These are phyloP conservation scores for Lasiosphaeria miniovina DNA, from an alignment of 495 filamentous ascomycete species.

Conservation along the genomic window DNA sequence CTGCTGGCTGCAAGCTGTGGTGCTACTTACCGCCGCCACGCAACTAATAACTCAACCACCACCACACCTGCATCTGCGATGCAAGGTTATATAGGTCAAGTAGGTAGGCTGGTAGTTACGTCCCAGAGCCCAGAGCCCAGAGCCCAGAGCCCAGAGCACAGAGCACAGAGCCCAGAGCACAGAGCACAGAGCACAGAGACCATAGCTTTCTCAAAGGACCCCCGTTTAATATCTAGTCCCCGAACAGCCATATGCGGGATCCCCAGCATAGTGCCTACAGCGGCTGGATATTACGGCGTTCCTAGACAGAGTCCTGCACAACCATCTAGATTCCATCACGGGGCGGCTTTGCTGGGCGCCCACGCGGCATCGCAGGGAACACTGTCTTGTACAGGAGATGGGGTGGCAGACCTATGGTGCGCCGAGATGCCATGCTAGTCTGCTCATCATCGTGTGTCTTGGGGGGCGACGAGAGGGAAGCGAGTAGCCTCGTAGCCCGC, in stretches of 20 bases:
- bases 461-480: not conserved
- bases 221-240: slow-evolving; percentile 11
- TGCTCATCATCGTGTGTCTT: too few relatives aligned
- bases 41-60: not conserved
- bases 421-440: too few relatives aligned
- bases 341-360: slow-evolving; percentile 10
- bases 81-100: not conserved
- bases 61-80: not conserved
- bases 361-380: slow-evolving; percentile 3
- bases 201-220: slow-evolving; percentile 14
- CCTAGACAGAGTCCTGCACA: slow-evolving; percentile 14
- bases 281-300: slow-evolving; percentile 24
- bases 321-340: slow-evolving; percentile 21
- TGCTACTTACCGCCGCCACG: slow-evolving; percentile 8
- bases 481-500: too few relatives aligned
- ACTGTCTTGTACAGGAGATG: not conserved
- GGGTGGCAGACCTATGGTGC: not conserved
- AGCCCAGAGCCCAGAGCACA: too few relatives aligned
- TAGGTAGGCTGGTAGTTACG: not conserved
- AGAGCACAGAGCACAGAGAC: too few relatives aligned
- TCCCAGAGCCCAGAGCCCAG: too few relatives aligned
- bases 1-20: slow-evolving; percentile 19
- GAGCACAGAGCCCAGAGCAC: too few relatives aligned
- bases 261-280: slow-evolving; percentile 24
- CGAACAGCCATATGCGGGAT: slow-evolving; percentile 12